These are phyloP conservation scores for Myriangium duriaei DNA, from an alignment of 2,329 filamentous ascomycete species.

Conservation along the genomic window DNA sequence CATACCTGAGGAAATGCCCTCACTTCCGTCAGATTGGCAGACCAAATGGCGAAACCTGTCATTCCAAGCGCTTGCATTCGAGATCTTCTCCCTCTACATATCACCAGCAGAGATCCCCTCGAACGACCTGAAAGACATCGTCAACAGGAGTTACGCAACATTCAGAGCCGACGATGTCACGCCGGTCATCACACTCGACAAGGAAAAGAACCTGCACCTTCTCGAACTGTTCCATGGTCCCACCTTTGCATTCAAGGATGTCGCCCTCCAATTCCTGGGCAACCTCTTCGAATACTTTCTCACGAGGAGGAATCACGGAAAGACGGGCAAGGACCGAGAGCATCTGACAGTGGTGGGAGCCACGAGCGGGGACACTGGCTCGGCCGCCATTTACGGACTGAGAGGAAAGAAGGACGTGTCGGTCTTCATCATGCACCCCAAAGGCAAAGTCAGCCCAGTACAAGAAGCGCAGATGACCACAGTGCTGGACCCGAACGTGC, in stretches of 20 bases:
- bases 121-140: conserved; percentile 68
- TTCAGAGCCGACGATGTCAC: conserved; percentile 72
- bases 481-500: conserved; percentile 77
- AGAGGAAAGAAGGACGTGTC: conserved; percentile 94
- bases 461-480: conserved; percentile 98
- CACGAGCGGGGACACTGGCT: conserved; percentile 81
- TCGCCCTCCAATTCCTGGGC: conserved; percentile 86
- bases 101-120: conserved; percentile 69
- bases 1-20: conserved; percentile 71
- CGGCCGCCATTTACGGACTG: conserved; percentile 89
- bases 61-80: conserved; percentile 69
- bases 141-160: conserved; percentile 74
- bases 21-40: conserved; percentile 50
- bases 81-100: conserved; percentile 81
- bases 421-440: conserved; percentile 87
- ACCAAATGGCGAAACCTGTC: conserved; percentile 62
- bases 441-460: conserved; percentile 79
- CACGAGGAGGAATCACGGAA: conserved; percentile 57
- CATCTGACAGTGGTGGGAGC: conserved; percentile 79
- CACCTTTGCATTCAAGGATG: conserved; percentile 92
- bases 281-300: conserved; percentile 91
- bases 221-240: conserved; percentile 95
- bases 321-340: conserved; percentile 55
- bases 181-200: conserved; percentile 65
- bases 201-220: conserved; percentile 60